phyloP scores from a whole-genome alignment of 331 rosid genomes.

The Dryas integrifolia region DNA sequence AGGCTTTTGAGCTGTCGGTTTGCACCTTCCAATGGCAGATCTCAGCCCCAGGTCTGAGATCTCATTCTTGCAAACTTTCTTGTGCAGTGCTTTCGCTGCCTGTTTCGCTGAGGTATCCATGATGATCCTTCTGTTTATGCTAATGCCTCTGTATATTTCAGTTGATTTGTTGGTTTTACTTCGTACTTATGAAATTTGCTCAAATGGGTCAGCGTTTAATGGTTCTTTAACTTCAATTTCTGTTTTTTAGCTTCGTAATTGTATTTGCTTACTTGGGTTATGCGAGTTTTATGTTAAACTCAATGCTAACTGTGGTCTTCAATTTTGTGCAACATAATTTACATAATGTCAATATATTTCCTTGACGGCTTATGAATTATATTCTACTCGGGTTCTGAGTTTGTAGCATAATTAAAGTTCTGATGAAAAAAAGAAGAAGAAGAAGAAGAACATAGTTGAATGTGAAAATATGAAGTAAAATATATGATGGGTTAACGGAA shows the following conservation, averaged over 20 bases:
- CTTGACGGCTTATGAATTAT: neutral
- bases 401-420: neutral
- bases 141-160: neutral
- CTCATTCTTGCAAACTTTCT: constrained; percentile 62
- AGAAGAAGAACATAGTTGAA: neutral
- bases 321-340: neutral
- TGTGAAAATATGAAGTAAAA: neutral
- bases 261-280: constrained; percentile 6
- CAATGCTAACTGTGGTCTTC: neutral
- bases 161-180: neutral
- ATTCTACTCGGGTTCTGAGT: neutral
- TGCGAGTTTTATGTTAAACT: neutral
- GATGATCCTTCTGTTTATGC: neutral
- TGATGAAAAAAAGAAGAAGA: too few species aligned
- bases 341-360: neutral
- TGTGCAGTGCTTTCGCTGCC: constrained; percentile 95
- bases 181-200: neutral
- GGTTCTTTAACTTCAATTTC: neutral
- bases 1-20: constrained; percentile 8
- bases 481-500: neutral
- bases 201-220: neutral
- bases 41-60: constrained; percentile 60
- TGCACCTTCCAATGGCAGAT: constrained; percentile 62
- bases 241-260: neutral
- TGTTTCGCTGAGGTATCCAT: constrained; percentile 82